Conservation (phyloP, 345 rosid genomes). For the Odontarrhena argentea region DNA sequence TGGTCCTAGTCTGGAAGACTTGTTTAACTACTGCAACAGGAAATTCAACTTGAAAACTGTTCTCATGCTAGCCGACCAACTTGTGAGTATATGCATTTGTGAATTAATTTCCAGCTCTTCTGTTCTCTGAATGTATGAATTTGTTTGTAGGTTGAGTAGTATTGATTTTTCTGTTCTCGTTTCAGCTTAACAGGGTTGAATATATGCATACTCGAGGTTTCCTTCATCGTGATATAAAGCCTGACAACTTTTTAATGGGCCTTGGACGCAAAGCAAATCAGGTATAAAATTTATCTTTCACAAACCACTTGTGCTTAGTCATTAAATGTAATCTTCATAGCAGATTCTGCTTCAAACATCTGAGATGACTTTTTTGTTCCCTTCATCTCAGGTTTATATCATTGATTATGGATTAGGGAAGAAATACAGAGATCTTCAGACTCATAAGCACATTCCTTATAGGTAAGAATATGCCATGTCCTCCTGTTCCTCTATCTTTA, state of each 20-base stretch:
- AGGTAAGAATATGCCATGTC: constrained; percentile 43
- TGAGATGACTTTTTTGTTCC: background rate
- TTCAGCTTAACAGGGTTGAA: constrained; percentile 82
- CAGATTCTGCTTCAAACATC: constrained; percentile 13
- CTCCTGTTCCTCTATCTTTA: background rate
- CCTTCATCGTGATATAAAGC: constrained; percentile 91
- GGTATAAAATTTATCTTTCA: constrained; percentile 38
- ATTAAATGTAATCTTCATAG: background rate
- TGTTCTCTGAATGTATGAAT: constrained; percentile 6
- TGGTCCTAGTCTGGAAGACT: constrained; percentile 89
- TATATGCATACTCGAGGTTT: constrained; percentile 78
- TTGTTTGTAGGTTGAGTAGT: background rate
- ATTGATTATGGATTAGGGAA: constrained; percentile 86
- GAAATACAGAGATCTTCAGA: constrained; percentile 85
- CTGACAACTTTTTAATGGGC: constrained; percentile 89
- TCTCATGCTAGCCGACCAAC: constrained; percentile 86
- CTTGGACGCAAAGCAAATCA: constrained; percentile 86
- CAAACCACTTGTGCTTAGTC: background rate
- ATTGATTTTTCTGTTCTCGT: constrained; percentile 17
- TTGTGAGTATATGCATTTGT: constrained; percentile 50
- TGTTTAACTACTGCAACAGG: constrained; percentile 81
- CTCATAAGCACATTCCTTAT: constrained; percentile 85
- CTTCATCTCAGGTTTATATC: constrained; percentile 54
- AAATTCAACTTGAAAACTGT: constrained; percentile 78
- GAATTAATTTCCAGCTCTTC: constrained; percentile 11